Base-by-base conservation (phyloP, 768 basidiomycete species). In the Vararia minispora region DNA sequence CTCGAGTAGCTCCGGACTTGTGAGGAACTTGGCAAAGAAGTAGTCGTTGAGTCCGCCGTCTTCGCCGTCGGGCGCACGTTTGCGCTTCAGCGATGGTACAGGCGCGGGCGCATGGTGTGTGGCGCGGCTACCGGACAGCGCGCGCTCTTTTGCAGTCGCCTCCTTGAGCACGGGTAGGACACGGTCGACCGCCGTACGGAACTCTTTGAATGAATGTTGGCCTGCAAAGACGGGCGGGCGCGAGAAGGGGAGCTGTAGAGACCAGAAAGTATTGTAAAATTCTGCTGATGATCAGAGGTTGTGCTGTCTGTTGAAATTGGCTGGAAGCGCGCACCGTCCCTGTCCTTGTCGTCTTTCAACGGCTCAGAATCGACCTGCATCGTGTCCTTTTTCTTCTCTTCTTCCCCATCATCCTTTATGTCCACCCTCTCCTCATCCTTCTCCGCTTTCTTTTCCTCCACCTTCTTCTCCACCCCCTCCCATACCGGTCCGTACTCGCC, bases 21-120 rank as follows among this genome's bases (percentile, higher is more conserved):
- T 94, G 38, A 95, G 62, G 59, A 89, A 92, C 58, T 92, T 95
- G 26, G 90, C 86, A 52, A 91, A 92, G 61, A 92, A 94, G 54
- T 90, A 91, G 43, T 90, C 80, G 34, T 58, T 56, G 11, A 65
- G 73, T 4, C 43, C 56, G 14, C 63, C 60, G 39, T 65, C 66
- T 12, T 59, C 62, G 51, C 76, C 79, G 35, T 72, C 69, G n/a
- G 31, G 26, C 14, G 81, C 83, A 17, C 79, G 74, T 59, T 79
- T 83, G 41, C 79, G 68, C 58, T 84, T 88, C 40, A 71, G 54
- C 1, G 58, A 51, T 40, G 61, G 56, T 11, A 61, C 60, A 2
- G 58, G 44, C 0, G 60, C 64, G 4, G 62, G 18, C 1, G 46
- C 33, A 3, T 40, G 38, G 28, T 41, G 37, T 22, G 40, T 48